Base-by-base conservation (phyloP, 2,329 filamentous ascomycete species). In the Tolypocladium cylindrosporum region DNA sequence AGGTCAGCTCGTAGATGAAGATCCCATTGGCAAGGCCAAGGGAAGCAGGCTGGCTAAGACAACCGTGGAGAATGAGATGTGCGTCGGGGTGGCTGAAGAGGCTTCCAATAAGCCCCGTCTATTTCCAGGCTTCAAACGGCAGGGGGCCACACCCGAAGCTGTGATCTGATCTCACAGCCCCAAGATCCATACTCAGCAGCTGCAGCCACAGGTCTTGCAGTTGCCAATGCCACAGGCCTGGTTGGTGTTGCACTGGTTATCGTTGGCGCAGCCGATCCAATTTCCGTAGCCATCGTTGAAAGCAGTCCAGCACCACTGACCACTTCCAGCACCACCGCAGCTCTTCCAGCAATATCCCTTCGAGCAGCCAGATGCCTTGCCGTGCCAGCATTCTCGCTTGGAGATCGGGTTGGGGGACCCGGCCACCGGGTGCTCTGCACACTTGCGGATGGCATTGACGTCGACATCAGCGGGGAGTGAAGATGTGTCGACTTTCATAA, bases 261-360 rank as follows among this genome's bases (percentile, higher is more conserved):
- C 57, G 34, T 55, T 39, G 21, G 2, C 10, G 37, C 57, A 58
- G 2, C 43, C 37, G 34, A 58, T 58, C 52, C 57, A 58, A n/a
- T 55, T 19, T 19, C 57, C 57, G 10, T 50, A 48, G 6, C 57
- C 57, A 37, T 45, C 53, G 27, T 58, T 58, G 53, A 55, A 50
- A 14, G 57, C 57, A 39, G 57, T 55, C 57, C 57, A 58, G 57
- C 57, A 58, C 57, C 57, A 58, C 37, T 55, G 53, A 9, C 57
- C 57, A 8, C 2, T 36, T 31, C 24, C 24, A 10, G 43, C 4
- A 31, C 36, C 53, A 13, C 34, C 41, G n/a, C 57, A 58, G 9
- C 4, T 31, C 52, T 58, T 58, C 14, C n/a, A 58, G 53, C 57
- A 58, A 27, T 43, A 58, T 21, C 41, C 41, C 24, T 58, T 58